Evolutionary conservation across 495 filamentous ascomycete species (phyloP).

Genomic region (Aspergillus biplanus): DNA sequence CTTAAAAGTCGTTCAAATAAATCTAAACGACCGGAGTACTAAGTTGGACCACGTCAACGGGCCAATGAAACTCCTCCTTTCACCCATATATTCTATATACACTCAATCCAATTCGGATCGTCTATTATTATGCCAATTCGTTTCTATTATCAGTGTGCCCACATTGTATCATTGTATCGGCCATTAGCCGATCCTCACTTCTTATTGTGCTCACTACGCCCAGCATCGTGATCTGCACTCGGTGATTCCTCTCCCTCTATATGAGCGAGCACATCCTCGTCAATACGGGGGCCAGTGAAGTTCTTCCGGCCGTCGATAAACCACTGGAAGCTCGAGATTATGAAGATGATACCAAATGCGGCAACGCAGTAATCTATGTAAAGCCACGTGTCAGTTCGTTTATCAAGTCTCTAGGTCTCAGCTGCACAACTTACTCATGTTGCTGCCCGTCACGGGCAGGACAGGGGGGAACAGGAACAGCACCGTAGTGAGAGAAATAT

Average conservation of each 20-base stretch:
- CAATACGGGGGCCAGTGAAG: slow-evolving; percentile 63
- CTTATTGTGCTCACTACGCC: slow-evolving; percentile 7
- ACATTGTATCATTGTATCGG: background rate
- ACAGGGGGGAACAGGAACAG: slow-evolving; percentile 77
- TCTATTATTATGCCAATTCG: background rate
- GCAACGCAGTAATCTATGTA: slow-evolving; percentile 66
- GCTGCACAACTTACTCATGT: slow-evolving; percentile 62
- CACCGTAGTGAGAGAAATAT: slow-evolving; percentile 69
- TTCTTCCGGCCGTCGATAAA: slow-evolving; percentile 74
- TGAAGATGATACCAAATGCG: slow-evolving; percentile 68
- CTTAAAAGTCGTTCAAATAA: background rate
- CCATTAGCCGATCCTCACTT: background rate
- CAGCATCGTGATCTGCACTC: slow-evolving; percentile 15
- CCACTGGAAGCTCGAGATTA: slow-evolving; percentile 70
- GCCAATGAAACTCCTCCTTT: background rate
- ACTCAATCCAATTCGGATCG: background rate
- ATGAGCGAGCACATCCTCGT: slow-evolving; percentile 48
- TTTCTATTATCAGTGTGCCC: background rate
- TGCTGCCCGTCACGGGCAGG: slow-evolving; percentile 65
- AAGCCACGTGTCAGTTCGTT: no score
- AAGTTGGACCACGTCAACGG: no score
- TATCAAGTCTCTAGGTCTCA: no score
- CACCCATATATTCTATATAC: background rate
- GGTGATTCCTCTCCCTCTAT: slow-evolving; percentile 22
- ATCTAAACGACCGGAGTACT: background rate